A percentile compares a stretch with the other conserved stretches of the same genome.
phyloP scores from a whole-genome alignment of 2,329 filamentous ascomycete species.

The Trichophyton verrucosum region DNA sequence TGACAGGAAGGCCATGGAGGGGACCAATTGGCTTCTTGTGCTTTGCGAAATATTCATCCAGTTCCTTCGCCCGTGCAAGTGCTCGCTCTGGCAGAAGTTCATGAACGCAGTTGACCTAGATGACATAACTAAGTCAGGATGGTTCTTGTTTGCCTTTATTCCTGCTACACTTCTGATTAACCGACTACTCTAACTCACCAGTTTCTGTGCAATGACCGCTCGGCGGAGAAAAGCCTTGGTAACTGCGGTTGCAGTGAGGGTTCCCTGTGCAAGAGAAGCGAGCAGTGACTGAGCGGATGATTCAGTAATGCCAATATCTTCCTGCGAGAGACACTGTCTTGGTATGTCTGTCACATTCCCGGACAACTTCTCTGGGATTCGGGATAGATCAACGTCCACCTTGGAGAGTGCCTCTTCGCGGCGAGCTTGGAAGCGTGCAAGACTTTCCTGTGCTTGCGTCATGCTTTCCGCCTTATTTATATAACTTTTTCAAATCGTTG shows the following conservation, averaged over 20 bases:
- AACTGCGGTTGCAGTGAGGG: conserved; percentile 23
- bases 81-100: conserved; percentile 43
- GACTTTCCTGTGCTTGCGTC: neutral
- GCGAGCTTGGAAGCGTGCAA: neutral
- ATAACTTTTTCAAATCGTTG: neutral
- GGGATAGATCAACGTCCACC: conserved; percentile 1
- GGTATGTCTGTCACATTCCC: neutral
- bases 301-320: conserved; percentile 2
- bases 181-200: conserved; percentile 26
- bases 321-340: neutral
- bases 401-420: neutral
- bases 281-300: neutral
- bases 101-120: conserved; percentile 45
- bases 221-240: conserved; percentile 44
- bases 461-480: neutral
- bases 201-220: conserved; percentile 42
- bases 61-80: conserved; percentile 33
- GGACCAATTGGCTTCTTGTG: conserved; percentile 39
- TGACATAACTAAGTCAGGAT: neutral
- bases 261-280: neutral
- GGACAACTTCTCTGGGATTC: neutral
- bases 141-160: too few relatives aligned
- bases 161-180: neutral
- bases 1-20: conserved; percentile 51
- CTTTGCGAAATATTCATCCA: conserved; percentile 34